Conservation (phyloP, 1,284 basidiomycete genomes). For the Pholiota adiposa region DNA sequence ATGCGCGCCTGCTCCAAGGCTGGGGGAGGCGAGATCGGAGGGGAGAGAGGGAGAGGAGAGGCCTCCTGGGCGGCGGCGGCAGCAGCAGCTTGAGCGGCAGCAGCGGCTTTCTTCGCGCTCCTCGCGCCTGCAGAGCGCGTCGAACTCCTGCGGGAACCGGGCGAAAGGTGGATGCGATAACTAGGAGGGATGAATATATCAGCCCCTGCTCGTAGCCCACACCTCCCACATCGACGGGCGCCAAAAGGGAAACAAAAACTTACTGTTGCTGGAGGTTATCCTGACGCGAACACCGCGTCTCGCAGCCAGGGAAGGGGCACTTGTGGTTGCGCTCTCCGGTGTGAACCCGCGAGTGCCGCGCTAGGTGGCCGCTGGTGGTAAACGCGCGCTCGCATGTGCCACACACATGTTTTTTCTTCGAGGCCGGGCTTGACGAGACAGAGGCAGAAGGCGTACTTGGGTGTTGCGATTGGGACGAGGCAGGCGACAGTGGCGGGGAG, state of each 20-base stretch:
- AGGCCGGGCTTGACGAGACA: constrained; percentile 19
- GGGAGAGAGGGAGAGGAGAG: constrained; percentile 25
- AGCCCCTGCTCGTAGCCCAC: background rate
- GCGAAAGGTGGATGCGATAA: constrained; percentile 75
- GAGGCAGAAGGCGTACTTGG: constrained; percentile 12
- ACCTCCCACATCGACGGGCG: background rate
- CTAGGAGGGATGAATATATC: constrained; percentile 36
- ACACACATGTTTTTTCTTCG: constrained; percentile 69
- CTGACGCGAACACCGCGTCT: constrained; percentile 79
- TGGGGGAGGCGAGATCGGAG: constrained; percentile 47
- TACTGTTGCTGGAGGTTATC: constrained; percentile 86
- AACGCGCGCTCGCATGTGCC: constrained; percentile 72
- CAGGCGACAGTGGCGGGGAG: constrained; percentile 31
- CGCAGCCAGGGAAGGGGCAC: constrained; percentile 83
- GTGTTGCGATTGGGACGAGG: constrained; percentile 23
- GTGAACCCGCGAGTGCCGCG: constrained; percentile 80
- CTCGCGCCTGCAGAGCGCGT: constrained; percentile 54
- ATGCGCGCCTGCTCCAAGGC: constrained; percentile 48
- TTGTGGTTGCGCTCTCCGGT: constrained; percentile 83
- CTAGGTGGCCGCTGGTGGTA: constrained; percentile 84
- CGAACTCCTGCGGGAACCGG: constrained; percentile 67
- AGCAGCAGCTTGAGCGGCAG: constrained; percentile 14
- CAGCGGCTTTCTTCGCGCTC: constrained; percentile 33
- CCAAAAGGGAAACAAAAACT: constrained; percentile 35
- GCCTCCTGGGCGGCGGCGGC: constrained; percentile 20